Conservation (phyloP, 202 grass and related monocot species). For the Panicum virgatum region DNA sequence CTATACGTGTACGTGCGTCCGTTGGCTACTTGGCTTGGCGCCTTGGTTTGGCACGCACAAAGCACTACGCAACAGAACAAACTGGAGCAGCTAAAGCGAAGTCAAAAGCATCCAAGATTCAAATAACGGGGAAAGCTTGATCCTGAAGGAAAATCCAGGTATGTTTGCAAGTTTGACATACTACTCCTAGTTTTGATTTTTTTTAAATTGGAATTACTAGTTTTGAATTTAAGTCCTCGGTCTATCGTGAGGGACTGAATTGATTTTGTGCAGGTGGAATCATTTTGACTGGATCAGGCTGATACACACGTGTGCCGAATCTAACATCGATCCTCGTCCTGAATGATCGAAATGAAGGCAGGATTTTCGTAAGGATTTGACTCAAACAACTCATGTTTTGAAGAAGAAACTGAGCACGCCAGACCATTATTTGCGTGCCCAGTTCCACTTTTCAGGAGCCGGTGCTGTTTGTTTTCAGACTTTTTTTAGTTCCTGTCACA, state of each 20-base stretch:
- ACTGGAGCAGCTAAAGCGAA: not conserved
- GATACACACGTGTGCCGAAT: not conserved
- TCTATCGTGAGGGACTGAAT: not conserved
- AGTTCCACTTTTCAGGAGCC: not conserved
- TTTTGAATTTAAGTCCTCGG: not conserved
- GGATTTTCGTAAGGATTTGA: not conserved
- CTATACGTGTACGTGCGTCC: not conserved
- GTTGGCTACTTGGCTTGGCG: not conserved
- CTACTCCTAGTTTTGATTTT: not conserved
- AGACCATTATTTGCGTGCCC: no score
- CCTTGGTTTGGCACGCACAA: not conserved
- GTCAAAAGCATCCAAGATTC: not conserved
- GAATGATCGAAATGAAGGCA: not conserved
- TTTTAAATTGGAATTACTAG: not conserved
- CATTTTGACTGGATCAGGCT: not conserved
- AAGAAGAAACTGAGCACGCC: not conserved
- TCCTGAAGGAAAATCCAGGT: not conserved
- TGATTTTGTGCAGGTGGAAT: not conserved
- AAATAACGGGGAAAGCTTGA: not conserved
- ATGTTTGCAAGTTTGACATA: not conserved
- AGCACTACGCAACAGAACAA: not conserved
- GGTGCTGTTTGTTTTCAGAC: no score
- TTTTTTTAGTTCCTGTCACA: no score
- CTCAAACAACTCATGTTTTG: not conserved
- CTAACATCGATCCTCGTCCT: not conserved